Conservation (phyloP, 23 red algal species). For the Gracilaria gracilis region DNA sequence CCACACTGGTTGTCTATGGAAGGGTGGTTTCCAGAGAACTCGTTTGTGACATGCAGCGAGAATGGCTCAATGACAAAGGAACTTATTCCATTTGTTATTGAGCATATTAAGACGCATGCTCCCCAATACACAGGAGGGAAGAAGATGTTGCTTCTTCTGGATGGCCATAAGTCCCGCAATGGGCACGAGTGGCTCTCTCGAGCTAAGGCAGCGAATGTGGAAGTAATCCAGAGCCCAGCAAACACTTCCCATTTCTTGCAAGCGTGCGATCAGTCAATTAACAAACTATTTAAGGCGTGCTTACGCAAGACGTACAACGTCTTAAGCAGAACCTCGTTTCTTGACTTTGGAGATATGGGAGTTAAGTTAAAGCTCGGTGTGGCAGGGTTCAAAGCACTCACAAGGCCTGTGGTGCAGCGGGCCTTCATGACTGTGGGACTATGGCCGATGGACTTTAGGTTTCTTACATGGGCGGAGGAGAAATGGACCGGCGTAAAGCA, state of each 20-base stretch:
- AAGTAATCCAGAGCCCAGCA: constrained; percentile 1
- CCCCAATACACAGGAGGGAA: too few relatives aligned
- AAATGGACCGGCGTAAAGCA: background rate
- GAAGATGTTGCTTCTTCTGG: too few relatives aligned
- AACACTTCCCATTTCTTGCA: constrained; percentile 13
- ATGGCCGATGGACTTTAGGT: constrained; percentile 30
- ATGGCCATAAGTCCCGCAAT: too few relatives aligned
- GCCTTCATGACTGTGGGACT: background rate
- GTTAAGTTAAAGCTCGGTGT: constrained; percentile 10
- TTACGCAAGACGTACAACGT: background rate
- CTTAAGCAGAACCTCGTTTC: background rate
- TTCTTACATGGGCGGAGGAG: constrained; percentile 1
- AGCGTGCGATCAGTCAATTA: background rate
- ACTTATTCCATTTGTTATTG: background rate
- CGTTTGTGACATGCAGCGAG: background rate
- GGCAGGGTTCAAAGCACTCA: background rate
- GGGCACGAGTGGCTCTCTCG: too few relatives aligned
- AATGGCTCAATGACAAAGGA: background rate
- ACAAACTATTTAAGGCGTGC: background rate
- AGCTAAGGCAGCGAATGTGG: background rate
- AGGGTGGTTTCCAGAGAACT: background rate
- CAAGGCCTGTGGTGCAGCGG: background rate
- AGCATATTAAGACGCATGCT: too few relatives aligned
- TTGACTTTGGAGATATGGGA: background rate
- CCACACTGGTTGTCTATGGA: too few relatives aligned